Base-by-base conservation (phyloP, 2,329 filamentous ascomycete species). In the Furcasterigmium sp. region DNA sequence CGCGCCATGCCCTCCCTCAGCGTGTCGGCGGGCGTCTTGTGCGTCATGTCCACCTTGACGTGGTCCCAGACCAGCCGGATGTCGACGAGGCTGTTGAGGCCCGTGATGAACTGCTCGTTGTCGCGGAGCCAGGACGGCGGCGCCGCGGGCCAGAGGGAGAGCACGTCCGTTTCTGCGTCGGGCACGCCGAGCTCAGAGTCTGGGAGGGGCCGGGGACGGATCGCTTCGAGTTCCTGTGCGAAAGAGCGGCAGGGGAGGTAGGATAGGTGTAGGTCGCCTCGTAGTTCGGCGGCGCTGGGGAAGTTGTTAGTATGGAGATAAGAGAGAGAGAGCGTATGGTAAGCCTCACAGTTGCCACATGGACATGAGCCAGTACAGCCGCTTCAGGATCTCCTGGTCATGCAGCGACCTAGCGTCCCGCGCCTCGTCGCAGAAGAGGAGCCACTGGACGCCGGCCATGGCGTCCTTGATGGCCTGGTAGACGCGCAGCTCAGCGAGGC, bases 331-430 rank as follows among this genome's bases (percentile, higher is more conserved):
- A 56, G 51, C 53, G 21, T 48, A 48, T 19, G 46, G 54, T 7
- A 56, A 6, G 8, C 13, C 10, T 21, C 29, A 30, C 37, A 39
- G 13, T 29, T 39, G 37, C 37, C 37, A 39, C 56, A 51, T 61
- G 58, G 0, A 17, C n/a, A 66, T 39, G 4, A 65, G 46, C 59
- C 60, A 66, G 23, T 60, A 61, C 1, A 66, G 48, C 17, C 63
- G 53, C 37, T 60, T 60, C 3, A 64, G 43, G 7, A 63, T 45
- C 45, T 66, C 55, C 20, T 60, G 55, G 25, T 59, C 51, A n/a
- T 47, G 48, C 21, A 53, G 9, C 45, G 18, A 53, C 47, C 8
- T 57, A n/a, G 43, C 47, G 9, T 28, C 15, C 14, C 45, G n/a
- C 34, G 46, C 44, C 46, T 54, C 39, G 26, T 46, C 46, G 41